These are phyloP conservation scores for Zygosaccharomyces gambellarensis DNA, from an alignment of 805 yeast genomes.

Conservation along the genomic window DNA sequence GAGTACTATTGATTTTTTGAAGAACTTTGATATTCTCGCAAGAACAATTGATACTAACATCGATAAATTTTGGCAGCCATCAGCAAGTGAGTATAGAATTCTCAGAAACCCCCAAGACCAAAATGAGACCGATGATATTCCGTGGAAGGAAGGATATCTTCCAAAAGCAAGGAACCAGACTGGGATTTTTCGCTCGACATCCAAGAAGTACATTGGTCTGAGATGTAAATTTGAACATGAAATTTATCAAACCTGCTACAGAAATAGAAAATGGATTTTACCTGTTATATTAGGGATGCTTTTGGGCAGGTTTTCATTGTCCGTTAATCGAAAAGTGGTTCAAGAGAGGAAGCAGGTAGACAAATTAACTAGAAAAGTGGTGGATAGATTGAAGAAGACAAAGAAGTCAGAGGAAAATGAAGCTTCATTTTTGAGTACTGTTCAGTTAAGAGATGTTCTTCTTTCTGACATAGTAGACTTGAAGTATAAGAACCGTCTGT, in stretches of 20 bases:
- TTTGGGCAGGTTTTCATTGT: slow-evolving; percentile 29
- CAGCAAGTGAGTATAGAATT: slow-evolving; percentile 35
- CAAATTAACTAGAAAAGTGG: slow-evolving; percentile 44
- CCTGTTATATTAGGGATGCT: slow-evolving; percentile 10
- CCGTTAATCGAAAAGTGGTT: slow-evolving; percentile 37
- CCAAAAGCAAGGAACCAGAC: slow-evolving; percentile 33
- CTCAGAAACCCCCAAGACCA: slow-evolving; percentile 38
- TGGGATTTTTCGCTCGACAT: slow-evolving; percentile 68
- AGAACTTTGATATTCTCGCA: slow-evolving; percentile 3
- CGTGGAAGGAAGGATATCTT: slow-evolving; percentile 37
- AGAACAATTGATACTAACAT: slow-evolving; percentile 20
- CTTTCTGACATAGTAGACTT: slow-evolving; percentile 35
- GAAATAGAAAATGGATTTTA: slow-evolving; percentile 24
- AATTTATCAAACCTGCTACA: slow-evolving; percentile 37
- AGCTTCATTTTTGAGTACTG: slow-evolving; percentile 51
- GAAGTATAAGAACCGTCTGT: slow-evolving; percentile 41
- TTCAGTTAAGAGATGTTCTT: slow-evolving; percentile 66
- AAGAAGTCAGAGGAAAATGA: slow-evolving; percentile 20
- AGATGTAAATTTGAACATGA: slow-evolving; percentile 54
- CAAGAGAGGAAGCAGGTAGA: slow-evolving; percentile 41
- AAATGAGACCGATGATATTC: slow-evolving; percentile 38
- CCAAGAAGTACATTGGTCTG: slow-evolving; percentile 56
- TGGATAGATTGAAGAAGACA: slow-evolving; percentile 48
- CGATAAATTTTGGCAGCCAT: slow-evolving; percentile 27
- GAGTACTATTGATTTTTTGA: slow-evolving; percentile 25